Conservation (phyloP, 176 grass and related monocot genomes). For the Leersia perrieri region DNA sequence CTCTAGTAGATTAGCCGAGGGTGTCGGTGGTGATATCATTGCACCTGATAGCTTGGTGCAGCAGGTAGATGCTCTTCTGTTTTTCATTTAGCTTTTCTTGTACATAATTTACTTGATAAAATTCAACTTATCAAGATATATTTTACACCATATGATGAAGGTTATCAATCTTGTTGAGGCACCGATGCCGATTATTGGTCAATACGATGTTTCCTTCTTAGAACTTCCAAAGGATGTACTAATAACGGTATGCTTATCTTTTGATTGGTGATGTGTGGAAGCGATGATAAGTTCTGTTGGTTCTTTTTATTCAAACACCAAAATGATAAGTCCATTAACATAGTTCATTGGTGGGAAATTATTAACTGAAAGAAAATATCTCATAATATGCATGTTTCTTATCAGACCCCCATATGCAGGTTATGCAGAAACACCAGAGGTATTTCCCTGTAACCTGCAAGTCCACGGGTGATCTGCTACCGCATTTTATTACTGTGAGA, state of each 20-base stretch:
- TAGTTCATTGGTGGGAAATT: neutral
- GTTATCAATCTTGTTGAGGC: conserved; percentile 91
- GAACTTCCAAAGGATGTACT: conserved; percentile 93
- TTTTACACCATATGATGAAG: conserved; percentile 39
- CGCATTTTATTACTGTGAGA: conserved; percentile 91
- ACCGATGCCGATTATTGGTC: conserved; percentile 81
- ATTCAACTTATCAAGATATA: conserved; percentile 6
- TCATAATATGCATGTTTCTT: neutral
- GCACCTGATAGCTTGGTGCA: conserved; percentile 65
- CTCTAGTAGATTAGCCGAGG: conserved; percentile 58
- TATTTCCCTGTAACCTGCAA: conserved; percentile 74
- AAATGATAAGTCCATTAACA: conserved; percentile 1
- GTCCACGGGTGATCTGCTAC: conserved; percentile 66
- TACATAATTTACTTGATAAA: neutral
- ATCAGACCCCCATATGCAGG: conserved; percentile 46
- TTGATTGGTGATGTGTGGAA: neutral
- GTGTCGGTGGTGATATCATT: conserved; percentile 57
- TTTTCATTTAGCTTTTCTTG: conserved; percentile 19
- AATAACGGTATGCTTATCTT: conserved; percentile 67
- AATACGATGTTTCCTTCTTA: conserved; percentile 83
- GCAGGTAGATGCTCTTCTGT: conserved; percentile 56
- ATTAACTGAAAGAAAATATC: neutral
- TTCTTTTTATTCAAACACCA: neutral
- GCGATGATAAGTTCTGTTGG: neutral
- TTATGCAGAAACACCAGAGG: conserved; percentile 98